A percentile compares a stretch with the other conserved stretches of the same genome.
These are phyloP conservation scores for Adansonia gregorii DNA, from an alignment of 441 rosid genomes.

Conservation along the genomic window DNA sequence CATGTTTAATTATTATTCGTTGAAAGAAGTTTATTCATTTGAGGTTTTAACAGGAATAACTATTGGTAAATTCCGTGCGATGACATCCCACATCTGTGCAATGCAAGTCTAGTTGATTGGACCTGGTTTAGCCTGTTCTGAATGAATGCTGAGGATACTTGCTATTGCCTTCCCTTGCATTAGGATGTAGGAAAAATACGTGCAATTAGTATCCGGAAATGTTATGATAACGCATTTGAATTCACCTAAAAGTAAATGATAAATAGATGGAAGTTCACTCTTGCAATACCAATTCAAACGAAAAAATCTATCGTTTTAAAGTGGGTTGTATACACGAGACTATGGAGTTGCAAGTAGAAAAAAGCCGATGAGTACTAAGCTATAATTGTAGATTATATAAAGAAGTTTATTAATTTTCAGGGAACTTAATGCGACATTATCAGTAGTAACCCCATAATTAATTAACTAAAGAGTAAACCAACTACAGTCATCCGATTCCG, in stretches of 20 bases:
- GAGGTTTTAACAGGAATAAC: neutral
- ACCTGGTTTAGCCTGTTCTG: neutral
- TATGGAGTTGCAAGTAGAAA: neutral
- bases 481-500: too few relatives aligned
- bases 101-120: neutral
- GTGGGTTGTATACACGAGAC: neutral
- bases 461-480: too few relatives aligned
- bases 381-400: neutral
- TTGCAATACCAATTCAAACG: too few relatives aligned
- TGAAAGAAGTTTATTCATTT: neutral
- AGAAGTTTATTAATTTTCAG: neutral
- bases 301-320: too few relatives aligned
- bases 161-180: neutral
- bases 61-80: too few relatives aligned
- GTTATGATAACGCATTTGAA: too few relatives aligned
- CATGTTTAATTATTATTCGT: neutral
- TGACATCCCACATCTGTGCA: neutral
- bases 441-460: too few relatives aligned
- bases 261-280: too few relatives aligned
- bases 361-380: neutral
- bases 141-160: neutral
- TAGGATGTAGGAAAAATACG: too few relatives aligned
- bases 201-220: too few relatives aligned
- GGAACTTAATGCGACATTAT: too few relatives aligned
- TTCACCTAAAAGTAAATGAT: too few relatives aligned